Percentiles rank a stretch among this genome's conserved stretches.
Evolutionary conservation across 345 rosid genomes (phyloP).

Genomic region (Eucalyptus albens): DNA sequence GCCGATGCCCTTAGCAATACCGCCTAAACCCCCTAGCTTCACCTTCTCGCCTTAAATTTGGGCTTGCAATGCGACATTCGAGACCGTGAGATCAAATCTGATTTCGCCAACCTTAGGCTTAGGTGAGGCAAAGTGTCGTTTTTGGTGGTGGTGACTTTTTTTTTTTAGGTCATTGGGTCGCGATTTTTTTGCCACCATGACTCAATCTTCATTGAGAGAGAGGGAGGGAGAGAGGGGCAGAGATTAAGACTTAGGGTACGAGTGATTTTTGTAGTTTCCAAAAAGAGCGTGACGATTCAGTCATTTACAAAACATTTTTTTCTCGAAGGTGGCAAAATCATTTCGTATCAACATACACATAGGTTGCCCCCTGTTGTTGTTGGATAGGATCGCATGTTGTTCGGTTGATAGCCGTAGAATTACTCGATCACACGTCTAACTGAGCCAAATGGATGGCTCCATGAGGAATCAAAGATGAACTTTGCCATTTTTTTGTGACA

Average conservation of each 20-base stretch:
- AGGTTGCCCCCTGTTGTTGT: background rate
- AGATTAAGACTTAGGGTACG: background rate
- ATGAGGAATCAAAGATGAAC: background rate
- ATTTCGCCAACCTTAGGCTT: background rate
- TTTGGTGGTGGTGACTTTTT: background rate
- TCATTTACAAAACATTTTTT: background rate
- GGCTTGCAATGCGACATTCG: background rate
- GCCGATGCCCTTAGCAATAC: background rate
- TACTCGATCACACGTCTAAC: background rate
- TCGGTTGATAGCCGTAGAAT: background rate
- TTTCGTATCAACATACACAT: background rate
- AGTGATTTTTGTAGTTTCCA: background rate
- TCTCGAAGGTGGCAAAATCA: background rate
- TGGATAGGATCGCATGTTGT: background rate
- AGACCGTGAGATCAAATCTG: background rate
- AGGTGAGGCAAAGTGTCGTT: background rate
- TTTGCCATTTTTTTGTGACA: background rate
- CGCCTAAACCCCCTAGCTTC: background rate
- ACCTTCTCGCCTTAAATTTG: background rate
- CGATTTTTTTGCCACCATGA: background rate
- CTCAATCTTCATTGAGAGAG: background rate
- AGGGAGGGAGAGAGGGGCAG: background rate
- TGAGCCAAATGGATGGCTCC: background rate
- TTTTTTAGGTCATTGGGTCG: background rate
- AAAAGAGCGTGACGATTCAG: background rate